These are phyloP conservation scores for Bodo saltans DNA, from an alignment of 78 protist genomes.

Conservation along the genomic window DNA sequence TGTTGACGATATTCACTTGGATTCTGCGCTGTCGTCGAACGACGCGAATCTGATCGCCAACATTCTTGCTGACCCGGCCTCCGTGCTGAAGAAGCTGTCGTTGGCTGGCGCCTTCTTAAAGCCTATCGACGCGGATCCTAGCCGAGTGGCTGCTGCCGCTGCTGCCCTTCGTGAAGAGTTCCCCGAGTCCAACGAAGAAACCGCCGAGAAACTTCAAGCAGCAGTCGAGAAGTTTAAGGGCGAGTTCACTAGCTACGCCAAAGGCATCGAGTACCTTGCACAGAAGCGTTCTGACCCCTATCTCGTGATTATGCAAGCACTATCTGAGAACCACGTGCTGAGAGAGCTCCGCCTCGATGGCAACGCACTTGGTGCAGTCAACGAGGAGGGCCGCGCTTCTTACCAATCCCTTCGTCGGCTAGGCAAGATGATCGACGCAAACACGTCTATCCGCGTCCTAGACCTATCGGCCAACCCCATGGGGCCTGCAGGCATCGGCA, in stretches of 20 bases:
- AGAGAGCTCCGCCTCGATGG: not conserved
- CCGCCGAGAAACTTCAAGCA: not conserved
- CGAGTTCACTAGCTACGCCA: not conserved
- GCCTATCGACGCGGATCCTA: too few relatives aligned
- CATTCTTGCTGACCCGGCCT: not conserved
- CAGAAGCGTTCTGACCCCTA: not conserved
- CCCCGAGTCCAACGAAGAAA: not conserved
- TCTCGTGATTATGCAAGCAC: not conserved
- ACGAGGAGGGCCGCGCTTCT: not conserved
- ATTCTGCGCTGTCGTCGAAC: not conserved
- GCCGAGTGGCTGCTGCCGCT: not conserved
- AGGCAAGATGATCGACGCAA: not conserved
- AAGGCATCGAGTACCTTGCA: not conserved
- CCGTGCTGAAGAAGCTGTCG: not conserved
- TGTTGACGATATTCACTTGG: not conserved
- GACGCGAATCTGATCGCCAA: not conserved
- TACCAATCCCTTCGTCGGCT: not conserved
- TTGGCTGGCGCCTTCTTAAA: not conserved
- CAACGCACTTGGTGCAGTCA: not conserved
- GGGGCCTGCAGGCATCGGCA: conserved; percentile 19
- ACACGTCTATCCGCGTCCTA: not conserved
- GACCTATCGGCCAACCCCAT: conserved; percentile 1
- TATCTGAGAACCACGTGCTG: not conserved
- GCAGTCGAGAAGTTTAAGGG: not conserved
- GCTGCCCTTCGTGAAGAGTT: not conserved